These are phyloP conservation scores for Pholiota conissans DNA, from an alignment of 768 basidiomycete species.

Conservation along the genomic window DNA sequence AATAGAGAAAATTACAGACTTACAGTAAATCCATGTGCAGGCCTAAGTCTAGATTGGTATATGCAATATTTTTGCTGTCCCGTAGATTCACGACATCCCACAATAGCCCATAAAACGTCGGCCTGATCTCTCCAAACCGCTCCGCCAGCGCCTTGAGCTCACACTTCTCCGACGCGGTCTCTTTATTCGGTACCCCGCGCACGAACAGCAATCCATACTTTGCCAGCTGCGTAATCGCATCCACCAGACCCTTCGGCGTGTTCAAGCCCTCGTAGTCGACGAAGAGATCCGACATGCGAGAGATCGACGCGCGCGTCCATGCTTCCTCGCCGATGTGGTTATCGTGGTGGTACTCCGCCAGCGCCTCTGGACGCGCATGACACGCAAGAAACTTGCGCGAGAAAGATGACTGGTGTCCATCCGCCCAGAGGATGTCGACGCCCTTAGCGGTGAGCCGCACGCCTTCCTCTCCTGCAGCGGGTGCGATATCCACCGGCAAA, in stretches of 20 bases:
- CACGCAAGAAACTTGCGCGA: conserved; percentile 45
- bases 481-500: conserved; percentile 50
- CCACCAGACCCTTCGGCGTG: conserved; percentile 45
- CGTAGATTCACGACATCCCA: conserved; percentile 85
- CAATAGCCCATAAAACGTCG: conserved; percentile 86
- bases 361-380: conserved; percentile 38
- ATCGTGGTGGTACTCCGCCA: conserved; percentile 41
- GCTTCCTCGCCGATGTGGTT: conserved; percentile 33
- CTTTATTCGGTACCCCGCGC: conserved; percentile 60
- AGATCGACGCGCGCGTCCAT: conserved; percentile 49
- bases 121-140: conserved; percentile 72
- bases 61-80: conserved; percentile 88
- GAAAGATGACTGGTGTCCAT: conserved; percentile 63
- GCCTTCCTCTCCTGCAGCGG: conserved; percentile 33
- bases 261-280: conserved; percentile 54
- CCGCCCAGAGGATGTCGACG: conserved; percentile 51
- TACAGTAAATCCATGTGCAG: conserved; percentile 92
- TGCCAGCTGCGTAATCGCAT: conserved; percentile 69
- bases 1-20: conserved; percentile 27
- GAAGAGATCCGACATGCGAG: conserved; percentile 43
- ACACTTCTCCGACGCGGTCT: conserved; percentile 61
- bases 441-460: conserved; percentile 43
- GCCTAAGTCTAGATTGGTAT: conserved; percentile 87
- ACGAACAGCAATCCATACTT: conserved; percentile 75
- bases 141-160: conserved; percentile 67